These are phyloP conservation scores for Geopyxis carbonaria DNA, from an alignment of 495 filamentous ascomycete species.

Conservation along the genomic window DNA sequence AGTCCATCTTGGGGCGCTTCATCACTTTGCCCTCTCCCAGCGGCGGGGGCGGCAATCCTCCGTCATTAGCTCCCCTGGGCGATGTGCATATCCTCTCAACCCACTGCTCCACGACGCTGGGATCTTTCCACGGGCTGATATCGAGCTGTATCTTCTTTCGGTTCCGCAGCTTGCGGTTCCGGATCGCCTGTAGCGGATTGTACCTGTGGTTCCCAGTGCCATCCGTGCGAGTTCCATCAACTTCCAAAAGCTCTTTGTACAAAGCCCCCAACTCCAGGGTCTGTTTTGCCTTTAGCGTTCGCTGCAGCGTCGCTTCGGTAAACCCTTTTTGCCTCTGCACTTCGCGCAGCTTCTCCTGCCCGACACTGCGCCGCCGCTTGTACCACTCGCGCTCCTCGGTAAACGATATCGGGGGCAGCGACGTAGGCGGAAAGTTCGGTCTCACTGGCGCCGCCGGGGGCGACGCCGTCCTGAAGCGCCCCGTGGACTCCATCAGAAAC, in stretches of 20 bases:
- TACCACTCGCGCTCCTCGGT: conserved; percentile 14
- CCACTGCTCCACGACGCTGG: conserved; percentile 19
- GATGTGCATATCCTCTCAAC: conserved; percentile 16
- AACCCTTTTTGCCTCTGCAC: conserved; percentile 18
- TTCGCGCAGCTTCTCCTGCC: conserved; percentile 17
- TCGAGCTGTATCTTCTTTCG: conserved; percentile 23
- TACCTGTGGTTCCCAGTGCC: conserved; percentile 5
- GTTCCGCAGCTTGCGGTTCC: conserved; percentile 20
- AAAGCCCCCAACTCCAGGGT: conserved; percentile 18
- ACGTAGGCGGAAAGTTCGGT: conserved; percentile 2
- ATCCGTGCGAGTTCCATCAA: conserved; percentile 2
- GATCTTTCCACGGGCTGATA: conserved; percentile 21
- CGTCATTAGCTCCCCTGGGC: neutral
- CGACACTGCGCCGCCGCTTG: conserved; percentile 12
- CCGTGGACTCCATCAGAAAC: conserved; percentile 2
- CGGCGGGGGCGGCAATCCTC: conserved; percentile 16
- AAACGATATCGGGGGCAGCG: conserved; percentile 10
- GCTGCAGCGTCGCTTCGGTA: conserved; percentile 23
- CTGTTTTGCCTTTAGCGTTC: conserved; percentile 22
- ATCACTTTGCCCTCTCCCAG: conserved; percentile 12
- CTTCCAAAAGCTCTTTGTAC: conserved; percentile 18
- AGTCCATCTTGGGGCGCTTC: conserved; percentile 23
- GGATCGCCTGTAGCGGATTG: conserved; percentile 22
- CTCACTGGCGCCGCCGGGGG: conserved; percentile 6
- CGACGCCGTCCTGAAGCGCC: conserved; percentile 10